Evolutionary conservation across 2,329 filamentous ascomycete species (phyloP).

Genomic region (Penicillium palitans): DNA sequence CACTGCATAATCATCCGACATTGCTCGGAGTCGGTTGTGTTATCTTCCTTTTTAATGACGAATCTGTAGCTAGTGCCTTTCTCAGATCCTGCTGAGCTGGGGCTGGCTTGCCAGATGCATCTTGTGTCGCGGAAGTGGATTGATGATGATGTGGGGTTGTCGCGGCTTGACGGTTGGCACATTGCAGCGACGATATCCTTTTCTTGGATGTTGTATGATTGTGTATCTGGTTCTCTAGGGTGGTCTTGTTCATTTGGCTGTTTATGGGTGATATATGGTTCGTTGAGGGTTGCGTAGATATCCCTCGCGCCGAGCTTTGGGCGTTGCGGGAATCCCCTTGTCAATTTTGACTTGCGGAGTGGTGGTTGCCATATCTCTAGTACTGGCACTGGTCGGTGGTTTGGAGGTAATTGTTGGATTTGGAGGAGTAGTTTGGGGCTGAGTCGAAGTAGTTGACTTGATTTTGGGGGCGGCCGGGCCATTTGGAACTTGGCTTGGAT

Average conservation of each 20-base stretch:
- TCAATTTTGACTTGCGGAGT: conserved; percentile 28
- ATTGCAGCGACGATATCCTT: conserved; percentile 24
- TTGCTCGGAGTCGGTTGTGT: neutral
- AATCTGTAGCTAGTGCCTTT: conserved; percentile 20
- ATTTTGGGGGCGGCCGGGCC: conserved; percentile 34
- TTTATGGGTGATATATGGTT: conserved; percentile 22
- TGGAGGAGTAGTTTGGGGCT: conserved; percentile 33
- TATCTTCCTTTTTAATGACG: conserved; percentile 9
- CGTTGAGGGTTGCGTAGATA: conserved; percentile 33
- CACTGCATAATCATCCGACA: conserved; percentile 25
- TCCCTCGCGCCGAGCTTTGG: conserved; percentile 30
- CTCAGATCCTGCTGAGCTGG: conserved; percentile 4
- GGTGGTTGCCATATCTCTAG: conserved; percentile 35
- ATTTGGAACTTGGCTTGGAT: conserved; percentile 31
- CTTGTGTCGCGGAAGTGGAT: conserved; percentile 22
- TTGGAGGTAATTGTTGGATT: conserved; percentile 33
- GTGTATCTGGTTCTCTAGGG: neutral
- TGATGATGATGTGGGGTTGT: neutral
- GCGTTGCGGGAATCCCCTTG: conserved; percentile 17
- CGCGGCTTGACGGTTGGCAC: conserved; percentile 10
- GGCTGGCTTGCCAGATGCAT: conserved; percentile 20
- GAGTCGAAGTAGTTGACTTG: conserved; percentile 27
- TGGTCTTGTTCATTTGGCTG: neutral
- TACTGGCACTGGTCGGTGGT: conserved; percentile 30
- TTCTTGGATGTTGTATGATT: neutral